Conservation (phyloP, 805 yeast genomes). For the Hanseniaspora meyeri region DNA sequence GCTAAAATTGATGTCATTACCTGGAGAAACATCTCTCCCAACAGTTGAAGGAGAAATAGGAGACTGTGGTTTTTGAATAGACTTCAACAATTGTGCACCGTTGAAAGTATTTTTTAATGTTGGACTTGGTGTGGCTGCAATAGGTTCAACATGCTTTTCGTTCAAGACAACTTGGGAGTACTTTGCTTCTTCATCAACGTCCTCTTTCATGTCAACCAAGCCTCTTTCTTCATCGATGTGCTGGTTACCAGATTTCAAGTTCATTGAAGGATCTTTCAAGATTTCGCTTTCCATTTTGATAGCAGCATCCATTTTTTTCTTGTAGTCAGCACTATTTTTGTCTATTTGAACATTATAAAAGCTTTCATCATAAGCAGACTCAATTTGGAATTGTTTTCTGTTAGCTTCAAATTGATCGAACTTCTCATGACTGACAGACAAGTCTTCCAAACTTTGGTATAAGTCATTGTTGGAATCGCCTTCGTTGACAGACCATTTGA, state of each 20-base stretch:
- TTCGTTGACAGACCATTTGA: constrained; percentile 51
- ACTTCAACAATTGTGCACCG: constrained; percentile 4
- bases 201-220: constrained; percentile 28
- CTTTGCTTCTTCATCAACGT: constrained; percentile 89
- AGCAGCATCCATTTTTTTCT: constrained; percentile 53
- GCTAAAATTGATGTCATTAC: background rate
- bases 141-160: background rate
- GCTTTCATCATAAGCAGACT: constrained; percentile 69
- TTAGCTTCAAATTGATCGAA: constrained; percentile 98
- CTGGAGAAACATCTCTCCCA: background rate
- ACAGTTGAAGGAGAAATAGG: background rate
- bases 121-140: constrained; percentile 2
- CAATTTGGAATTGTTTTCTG: constrained; percentile 76
- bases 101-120: background rate
- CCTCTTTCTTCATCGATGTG: constrained; percentile 94
- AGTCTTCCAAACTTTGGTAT: constrained; percentile 31
- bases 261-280: constrained; percentile 73
- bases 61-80: constrained; percentile 7
- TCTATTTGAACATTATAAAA: constrained; percentile 72
- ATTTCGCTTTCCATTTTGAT: constrained; percentile 63
- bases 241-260: constrained; percentile 48
- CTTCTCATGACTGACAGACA: constrained; percentile 16
- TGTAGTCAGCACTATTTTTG: constrained; percentile 60
- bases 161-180: constrained; percentile 63
- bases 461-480: constrained; percentile 16